Evolutionary conservation across 1,284 basidiomycete species (phyloP).

Genomic region (Ganoderma lucidum): DNA sequence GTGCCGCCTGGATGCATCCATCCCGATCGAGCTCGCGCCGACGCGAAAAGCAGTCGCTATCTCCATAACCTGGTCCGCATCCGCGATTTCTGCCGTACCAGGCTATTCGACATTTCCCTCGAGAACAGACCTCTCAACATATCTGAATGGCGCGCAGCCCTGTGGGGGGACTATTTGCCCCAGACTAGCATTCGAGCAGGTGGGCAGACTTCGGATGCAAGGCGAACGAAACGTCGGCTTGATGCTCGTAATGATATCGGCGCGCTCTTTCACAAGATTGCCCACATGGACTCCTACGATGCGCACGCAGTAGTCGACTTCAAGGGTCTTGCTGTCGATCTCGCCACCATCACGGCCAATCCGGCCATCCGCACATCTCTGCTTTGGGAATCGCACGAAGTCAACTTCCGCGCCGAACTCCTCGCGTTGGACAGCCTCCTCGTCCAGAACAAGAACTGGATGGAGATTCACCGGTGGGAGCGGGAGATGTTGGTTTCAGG

Average conservation of each 20-base stretch:
- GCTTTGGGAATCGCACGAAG: constrained; percentile 7
- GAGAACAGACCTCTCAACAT: constrained; percentile 8
- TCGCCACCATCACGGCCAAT: not conserved
- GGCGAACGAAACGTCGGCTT: not conserved
- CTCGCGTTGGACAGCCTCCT: not conserved
- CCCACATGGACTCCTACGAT: constrained; percentile 6
- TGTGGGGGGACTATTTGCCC: constrained; percentile 12
- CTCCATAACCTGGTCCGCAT: constrained; percentile 20
- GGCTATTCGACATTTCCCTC: constrained; percentile 12
- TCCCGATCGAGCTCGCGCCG: not conserved
- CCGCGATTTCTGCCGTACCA: constrained; percentile 13
- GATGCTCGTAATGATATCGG: constrained; percentile 6
- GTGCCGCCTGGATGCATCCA: not conserved
- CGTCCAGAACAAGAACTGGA: not conserved
- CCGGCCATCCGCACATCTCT: not conserved
- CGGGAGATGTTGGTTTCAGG: not conserved
- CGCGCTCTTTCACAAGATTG: constrained; percentile 1
- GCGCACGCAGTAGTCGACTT: not conserved
- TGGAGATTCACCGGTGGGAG: not conserved
- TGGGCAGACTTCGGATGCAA: not conserved
- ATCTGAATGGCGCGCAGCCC: constrained; percentile 18
- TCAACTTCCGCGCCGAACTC: constrained; percentile 9
- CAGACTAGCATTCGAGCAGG: not conserved
- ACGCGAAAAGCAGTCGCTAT: constrained; percentile 12
- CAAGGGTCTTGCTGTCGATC: not conserved